These are phyloP conservation scores for Dillenia turbinata DNA, from an alignment of 164 flowering plant species.

Conservation along the genomic window DNA sequence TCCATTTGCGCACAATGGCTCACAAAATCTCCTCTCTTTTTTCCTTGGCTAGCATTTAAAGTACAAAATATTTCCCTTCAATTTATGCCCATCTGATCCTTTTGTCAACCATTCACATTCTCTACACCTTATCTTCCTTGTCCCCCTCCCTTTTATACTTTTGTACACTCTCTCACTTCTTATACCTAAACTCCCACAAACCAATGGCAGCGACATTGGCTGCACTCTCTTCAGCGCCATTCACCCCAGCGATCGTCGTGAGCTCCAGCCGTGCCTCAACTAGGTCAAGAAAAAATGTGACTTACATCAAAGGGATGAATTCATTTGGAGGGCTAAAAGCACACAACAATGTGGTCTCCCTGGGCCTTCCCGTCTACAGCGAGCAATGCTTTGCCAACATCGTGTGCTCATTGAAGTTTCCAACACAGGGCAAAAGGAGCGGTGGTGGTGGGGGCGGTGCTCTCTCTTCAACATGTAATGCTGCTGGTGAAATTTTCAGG, in stretches of 20 bases:
- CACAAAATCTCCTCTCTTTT: too few relatives aligned
- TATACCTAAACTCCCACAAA: background rate
- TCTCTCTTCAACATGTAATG: slow-evolving; percentile 18
- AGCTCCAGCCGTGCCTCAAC: slow-evolving; percentile 6
- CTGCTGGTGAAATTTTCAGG: slow-evolving; percentile 29
- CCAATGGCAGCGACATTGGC: slow-evolving; percentile 21
- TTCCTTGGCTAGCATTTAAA: too few relatives aligned
- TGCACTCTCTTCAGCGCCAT: slow-evolving; percentile 9
- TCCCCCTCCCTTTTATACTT: background rate
- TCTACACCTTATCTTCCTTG: too few relatives aligned
- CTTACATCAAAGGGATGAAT: slow-evolving; percentile 34
- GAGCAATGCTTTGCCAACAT: slow-evolving; percentile 17
- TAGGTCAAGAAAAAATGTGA: slow-evolving; percentile 15
- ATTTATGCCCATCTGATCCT: too few relatives aligned
- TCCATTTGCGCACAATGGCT: too few relatives aligned
- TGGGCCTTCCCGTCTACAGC: slow-evolving; percentile 31
- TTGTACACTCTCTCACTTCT: background rate
- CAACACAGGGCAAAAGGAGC: slow-evolving; percentile 1
- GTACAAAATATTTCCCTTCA: too few relatives aligned
- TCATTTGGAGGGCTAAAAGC: slow-evolving; percentile 48
- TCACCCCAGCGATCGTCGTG: slow-evolving; percentile 3
- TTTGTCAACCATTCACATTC: too few relatives aligned
- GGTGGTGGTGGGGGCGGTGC: slow-evolving; percentile 1
- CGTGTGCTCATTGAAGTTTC: slow-evolving; percentile 4
- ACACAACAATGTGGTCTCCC: slow-evolving; percentile 27